Evolutionary conservation across 208 protist species (phyloP).

Genomic region (Acanthamoeba castellanii): DNA sequence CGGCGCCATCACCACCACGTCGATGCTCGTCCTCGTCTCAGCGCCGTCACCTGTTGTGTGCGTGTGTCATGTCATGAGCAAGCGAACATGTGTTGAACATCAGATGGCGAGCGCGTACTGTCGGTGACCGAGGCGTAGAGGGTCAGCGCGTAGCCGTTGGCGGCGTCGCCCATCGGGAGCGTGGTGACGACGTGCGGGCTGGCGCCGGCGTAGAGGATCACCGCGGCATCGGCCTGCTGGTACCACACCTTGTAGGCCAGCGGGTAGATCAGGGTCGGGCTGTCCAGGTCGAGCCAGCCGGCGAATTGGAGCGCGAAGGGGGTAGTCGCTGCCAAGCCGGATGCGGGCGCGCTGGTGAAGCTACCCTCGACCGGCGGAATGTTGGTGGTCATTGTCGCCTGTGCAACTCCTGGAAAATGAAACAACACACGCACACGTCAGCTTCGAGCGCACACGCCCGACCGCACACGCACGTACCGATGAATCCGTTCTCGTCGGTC

Average conservation of each 20-base stretch:
- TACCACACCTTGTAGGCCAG: constrained; percentile 33
- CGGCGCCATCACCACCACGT: not conserved
- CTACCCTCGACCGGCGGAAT: not conserved
- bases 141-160: not conserved
- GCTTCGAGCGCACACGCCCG: no score
- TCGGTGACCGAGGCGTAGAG: constrained; percentile 10
- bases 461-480: not conserved
- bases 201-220: not conserved
- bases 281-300: not conserved
- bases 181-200: not conserved
- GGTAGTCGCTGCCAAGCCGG: not conserved
- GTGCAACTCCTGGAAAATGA: not conserved
- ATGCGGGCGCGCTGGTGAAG: not conserved
- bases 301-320: not conserved
- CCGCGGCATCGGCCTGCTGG: constrained; percentile 9
- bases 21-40: not conserved
- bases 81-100: not conserved
- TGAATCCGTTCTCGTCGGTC: not conserved
- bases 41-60: not conserved
- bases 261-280: not conserved
- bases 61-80: not conserved
- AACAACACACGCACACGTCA: no score
- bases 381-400: constrained; percentile 23
- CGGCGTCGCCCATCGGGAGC: not conserved
- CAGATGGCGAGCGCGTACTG: not conserved